Base-by-base conservation (phyloP, 116 monocot genomes). In the Iris pallida region DNA sequence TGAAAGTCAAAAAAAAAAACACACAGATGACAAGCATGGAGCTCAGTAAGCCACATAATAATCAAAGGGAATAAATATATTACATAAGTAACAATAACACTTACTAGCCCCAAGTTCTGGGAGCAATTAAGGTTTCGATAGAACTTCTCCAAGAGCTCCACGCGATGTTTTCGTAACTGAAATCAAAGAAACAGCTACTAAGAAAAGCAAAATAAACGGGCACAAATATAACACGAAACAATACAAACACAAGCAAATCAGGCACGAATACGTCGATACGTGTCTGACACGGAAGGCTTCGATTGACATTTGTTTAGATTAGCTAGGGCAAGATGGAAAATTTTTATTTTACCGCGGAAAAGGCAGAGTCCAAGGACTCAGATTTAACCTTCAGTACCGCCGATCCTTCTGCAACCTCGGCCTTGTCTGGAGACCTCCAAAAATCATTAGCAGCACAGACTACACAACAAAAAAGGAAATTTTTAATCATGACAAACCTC, bases 151-250 rank as follows among this genome's bases (percentile, higher is more conserved):
- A 82, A 42, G 53, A 67, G 52, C 10, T 94, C 88, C 19, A 57
- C 66, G 53, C 81, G 90, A 17, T 68, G 87, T 66, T 72, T 85
- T 64, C 75, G 54, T 55, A 94, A 69, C 94, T 94, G 84, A 76
- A 77, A 30, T 30, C 30, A 30, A 30, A 30, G 30, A 30, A 30
- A 30, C 30, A 30, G 30, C 30, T 30, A 30, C 30, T 30, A 30
- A 30, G 3, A 30, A 30, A 3, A 30, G 30, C 30, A 0, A 30
- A 30, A 30, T 30, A 30, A 30, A 30, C 30, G 30, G 30, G 30
- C 30, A 30, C 30, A 30, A 30, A 30, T 30, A 30, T 30, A 30
- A 30, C 30, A 30, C 30, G 3, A 30, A 30, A 30, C 30, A 30
- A 30, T 30, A 30, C 30, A 30, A 30, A 30, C 30, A 30, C 30